These are phyloP conservation scores for Paraconiothyrium brasiliense DNA, from an alignment of 2,329 filamentous ascomycete species.

Conservation along the genomic window DNA sequence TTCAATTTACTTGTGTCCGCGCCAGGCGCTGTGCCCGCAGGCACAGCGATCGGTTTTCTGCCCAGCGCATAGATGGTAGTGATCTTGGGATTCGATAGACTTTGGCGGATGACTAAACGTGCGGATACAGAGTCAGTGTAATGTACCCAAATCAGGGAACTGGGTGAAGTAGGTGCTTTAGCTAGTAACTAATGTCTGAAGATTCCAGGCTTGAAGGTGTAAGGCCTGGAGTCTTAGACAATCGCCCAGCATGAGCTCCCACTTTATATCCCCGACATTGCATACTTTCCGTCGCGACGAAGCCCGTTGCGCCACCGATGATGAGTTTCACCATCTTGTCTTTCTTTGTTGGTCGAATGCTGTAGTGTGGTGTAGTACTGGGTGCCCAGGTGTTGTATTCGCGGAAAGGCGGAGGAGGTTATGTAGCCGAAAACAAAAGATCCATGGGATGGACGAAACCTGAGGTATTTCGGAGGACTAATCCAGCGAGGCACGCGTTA, in stretches of 20 bases:
- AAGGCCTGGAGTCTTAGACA: too few species aligned
- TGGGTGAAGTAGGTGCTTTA: too few species aligned
- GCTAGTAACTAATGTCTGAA: too few species aligned
- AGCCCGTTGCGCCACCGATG: constrained; percentile 16
- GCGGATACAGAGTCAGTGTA: too few species aligned
- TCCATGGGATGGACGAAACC: background rate
- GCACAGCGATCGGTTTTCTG: constrained; percentile 10
- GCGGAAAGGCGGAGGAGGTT: background rate
- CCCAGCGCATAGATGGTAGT: constrained; percentile 12
- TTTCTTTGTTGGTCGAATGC: background rate
- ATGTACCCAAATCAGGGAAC: too few species aligned
- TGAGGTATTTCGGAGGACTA: background rate
- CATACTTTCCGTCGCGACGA: constrained; percentile 3
- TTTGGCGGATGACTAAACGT: constrained; percentile 3
- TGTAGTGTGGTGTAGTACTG: too few species aligned
- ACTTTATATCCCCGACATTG: too few species aligned
- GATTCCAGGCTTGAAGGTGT: too few species aligned
- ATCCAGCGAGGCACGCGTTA: background rate
- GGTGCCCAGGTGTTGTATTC: background rate
- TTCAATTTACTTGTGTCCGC: constrained; percentile 14
- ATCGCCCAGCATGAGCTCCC: too few species aligned
- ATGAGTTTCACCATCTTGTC: constrained; percentile 16
- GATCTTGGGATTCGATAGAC: constrained; percentile 10
- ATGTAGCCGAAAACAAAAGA: background rate
- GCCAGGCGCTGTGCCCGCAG: constrained; percentile 2